These are phyloP conservation scores for Calvatia gigantea DNA, from an alignment of 768 basidiomycete genomes.

Conservation along the genomic window DNA sequence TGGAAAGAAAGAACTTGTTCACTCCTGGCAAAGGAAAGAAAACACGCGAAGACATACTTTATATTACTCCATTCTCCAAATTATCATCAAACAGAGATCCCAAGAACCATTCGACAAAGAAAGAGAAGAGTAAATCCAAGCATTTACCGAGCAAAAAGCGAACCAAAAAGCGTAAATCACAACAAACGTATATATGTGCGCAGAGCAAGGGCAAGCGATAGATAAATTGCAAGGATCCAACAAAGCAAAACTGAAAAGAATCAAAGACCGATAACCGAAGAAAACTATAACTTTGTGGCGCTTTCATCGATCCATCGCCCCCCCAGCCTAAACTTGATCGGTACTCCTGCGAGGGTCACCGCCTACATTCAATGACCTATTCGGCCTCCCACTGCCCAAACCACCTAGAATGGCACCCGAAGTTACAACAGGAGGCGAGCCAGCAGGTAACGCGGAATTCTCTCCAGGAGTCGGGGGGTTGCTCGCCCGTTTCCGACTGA, in stretches of 20 bases:
- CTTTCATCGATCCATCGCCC: background rate
- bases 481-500: background rate
- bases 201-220: background rate
- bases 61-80: background rate
- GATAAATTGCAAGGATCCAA: too few relatives aligned
- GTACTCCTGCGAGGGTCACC: background rate
- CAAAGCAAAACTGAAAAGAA: background rate
- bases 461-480: slow-evolving; percentile 10
- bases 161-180: too few relatives aligned
- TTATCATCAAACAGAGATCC: background rate
- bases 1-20: too few relatives aligned
- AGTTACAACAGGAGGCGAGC: slow-evolving; percentile 5
- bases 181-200: background rate
- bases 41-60: slow-evolving; percentile 16
- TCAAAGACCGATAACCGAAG: background rate
- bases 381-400: slow-evolving; percentile 11
- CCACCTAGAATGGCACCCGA: slow-evolving; percentile 2
- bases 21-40: background rate
- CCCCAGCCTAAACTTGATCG: too few relatives aligned
- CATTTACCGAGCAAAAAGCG: background rate
- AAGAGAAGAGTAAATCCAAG: background rate
- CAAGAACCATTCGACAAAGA: background rate
- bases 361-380: background rate
- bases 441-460: background rate
- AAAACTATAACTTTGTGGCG: background rate